Evolutionary conservation across 306 rosid genomes (phyloP), one percentile per base, ranked within the genome.

Genomic region (Heteromeles arbutifolia): DNA sequence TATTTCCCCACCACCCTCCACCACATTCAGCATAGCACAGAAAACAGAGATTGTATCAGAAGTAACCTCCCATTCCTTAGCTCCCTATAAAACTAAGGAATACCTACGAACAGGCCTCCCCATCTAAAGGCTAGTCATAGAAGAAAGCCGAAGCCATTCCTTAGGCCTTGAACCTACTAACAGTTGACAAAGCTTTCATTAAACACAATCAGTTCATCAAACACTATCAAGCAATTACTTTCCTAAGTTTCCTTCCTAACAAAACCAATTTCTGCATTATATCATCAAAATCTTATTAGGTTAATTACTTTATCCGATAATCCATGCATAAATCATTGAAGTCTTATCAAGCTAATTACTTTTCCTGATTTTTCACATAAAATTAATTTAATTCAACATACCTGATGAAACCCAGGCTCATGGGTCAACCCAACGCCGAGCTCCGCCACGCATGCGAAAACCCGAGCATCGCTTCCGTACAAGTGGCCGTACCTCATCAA

Each of bases 331-430:
- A 34, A 34, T 34, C 39, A 8, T 34, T 34, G 0, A 34, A 34
- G 39, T 34, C 39, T 34, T 34, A 34, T 34, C 43, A 24, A 25
- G 18, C 26, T 24, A 58, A 58, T 39, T 14, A 37, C 32, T 4
- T 11, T 8, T 37, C 1, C 29, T 21, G 10, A 70, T 45, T 48
- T 8, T 56, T 56, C 25, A 8, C 26, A 56, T 21, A 19, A 56
- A 21, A 39, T 39, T 39, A 39, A 39, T 9, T 34, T 8, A 25
- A 34, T 43, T 28, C 1, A 21, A 24, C 72, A 17, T 72, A 92
- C 97, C 99, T 95, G 99, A 88, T 95, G 99, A 82, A 95, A 95
- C 13, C 99, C 99, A 72, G 96, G 92, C 79, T 95, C 97, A 62
- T 84, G 97, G 14, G 97, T 92, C 45, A 95, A 82, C 4, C 74